A percentile compares a stretch with the other conserved stretches of the same genome.
phyloP scores from a whole-genome alignment of 129 eudicot species.

The sunflower (Helianthus annuus) region DNA sequence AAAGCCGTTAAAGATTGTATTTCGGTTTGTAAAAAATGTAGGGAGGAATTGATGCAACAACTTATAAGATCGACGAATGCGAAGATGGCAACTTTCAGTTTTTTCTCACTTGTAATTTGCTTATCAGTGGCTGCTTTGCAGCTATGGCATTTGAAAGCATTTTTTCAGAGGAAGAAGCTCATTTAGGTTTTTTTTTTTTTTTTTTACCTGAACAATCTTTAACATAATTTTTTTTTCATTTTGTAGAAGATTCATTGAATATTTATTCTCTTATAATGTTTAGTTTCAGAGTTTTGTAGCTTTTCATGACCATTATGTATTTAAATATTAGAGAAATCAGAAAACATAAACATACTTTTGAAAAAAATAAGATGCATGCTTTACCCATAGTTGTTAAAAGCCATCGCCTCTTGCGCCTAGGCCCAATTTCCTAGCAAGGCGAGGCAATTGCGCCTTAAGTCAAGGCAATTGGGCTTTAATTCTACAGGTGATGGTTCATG shows the following conservation, averaged over 20 bases:
- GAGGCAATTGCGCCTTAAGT: too few relatives aligned
- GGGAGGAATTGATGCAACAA: conserved; percentile 57
- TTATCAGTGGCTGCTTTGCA: conserved; percentile 57
- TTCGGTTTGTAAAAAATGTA: conserved; percentile 5
- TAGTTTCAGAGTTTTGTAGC: background rate
- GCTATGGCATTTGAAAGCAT: conserved; percentile 62
- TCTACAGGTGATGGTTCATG: too few relatives aligned
- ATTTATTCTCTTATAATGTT: conserved; percentile 5
- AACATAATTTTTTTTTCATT: background rate
- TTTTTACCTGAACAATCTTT: background rate
- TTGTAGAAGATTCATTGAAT: conserved; percentile 2
- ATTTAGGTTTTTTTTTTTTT: conserved; percentile 30
- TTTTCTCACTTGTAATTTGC: conserved; percentile 56
- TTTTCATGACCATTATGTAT: conserved; percentile 7
- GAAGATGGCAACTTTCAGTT: conserved; percentile 58
- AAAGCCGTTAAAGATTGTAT: background rate
- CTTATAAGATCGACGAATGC: conserved; percentile 47
- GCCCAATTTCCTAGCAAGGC: too few relatives aligned
- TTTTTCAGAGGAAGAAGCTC: conserved; percentile 57
- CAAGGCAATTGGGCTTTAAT: too few relatives aligned
- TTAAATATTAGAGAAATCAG: background rate
- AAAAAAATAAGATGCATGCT: too few relatives aligned
- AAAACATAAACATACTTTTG: background rate
- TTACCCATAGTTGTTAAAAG: too few relatives aligned
- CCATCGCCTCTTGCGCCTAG: too few relatives aligned